phyloP scores from a whole-genome alignment of 345 rosid genomes.

The Brassica cretica region DNA sequence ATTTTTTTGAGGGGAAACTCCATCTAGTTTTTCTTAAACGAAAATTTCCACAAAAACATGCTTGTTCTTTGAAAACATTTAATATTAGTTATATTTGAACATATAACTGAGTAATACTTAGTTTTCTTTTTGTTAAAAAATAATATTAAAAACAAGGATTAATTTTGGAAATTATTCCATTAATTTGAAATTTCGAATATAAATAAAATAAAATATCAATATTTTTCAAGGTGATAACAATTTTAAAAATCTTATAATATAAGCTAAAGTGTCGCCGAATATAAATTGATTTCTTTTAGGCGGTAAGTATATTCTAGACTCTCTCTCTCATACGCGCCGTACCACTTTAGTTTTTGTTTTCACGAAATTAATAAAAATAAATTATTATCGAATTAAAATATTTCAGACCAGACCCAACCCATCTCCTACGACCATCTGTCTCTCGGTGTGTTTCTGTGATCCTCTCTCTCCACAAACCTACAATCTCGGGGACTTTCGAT shows the following conservation, averaged over 20 bases:
- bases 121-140: not conserved
- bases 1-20: not conserved
- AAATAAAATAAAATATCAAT: not conserved
- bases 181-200: not conserved
- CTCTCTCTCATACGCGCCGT: not conserved
- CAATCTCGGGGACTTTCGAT: slow-evolving; percentile 40
- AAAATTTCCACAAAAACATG: not conserved
- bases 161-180: not conserved
- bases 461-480: slow-evolving; percentile 30
- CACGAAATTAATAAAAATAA: not conserved
- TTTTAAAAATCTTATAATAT: not conserved
- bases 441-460: slow-evolving; percentile 30
- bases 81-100: not conserved
- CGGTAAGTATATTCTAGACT: slow-evolving; percentile 6
- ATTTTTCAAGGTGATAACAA: not conserved
- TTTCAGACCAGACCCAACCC: slow-evolving; percentile 39
- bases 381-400: not conserved
- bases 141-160: not conserved
- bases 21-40: not conserved
- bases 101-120: not conserved
- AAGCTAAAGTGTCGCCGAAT: not conserved
- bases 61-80: not conserved
- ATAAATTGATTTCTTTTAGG: not conserved
- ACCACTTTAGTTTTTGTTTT: slow-evolving; percentile 3
- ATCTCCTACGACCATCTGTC: slow-evolving; percentile 40